Evolutionary conservation across 2,329 filamentous ascomycete genomes (phyloP).

Genomic region (Colletotrichum spinosum): DNA sequence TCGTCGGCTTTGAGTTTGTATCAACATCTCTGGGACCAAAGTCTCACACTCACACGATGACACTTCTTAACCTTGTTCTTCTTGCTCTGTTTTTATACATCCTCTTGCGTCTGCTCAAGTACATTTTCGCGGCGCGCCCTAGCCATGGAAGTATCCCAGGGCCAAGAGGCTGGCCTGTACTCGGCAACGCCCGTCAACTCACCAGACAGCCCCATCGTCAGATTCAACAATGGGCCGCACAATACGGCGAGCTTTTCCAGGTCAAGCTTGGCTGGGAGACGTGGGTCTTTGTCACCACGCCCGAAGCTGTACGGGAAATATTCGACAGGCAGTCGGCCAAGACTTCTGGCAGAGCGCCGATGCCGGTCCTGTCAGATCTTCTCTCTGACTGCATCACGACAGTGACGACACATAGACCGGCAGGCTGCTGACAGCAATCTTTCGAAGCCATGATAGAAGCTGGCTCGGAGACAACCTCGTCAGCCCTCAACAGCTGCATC

Average conservation of each 20-base stretch:
- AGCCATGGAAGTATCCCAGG: neutral
- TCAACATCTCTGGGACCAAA: too few relatives aligned
- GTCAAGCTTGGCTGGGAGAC: conserved; percentile 8
- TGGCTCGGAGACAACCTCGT: conserved; percentile 6
- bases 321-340: too few relatives aligned
- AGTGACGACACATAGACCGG: neutral
- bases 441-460: conserved; percentile 3
- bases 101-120: neutral
- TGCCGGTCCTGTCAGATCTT: too few relatives aligned
- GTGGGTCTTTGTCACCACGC: conserved; percentile 2
- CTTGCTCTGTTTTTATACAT: neutral
- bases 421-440: neutral
- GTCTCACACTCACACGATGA: too few relatives aligned
- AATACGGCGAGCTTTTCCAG: conserved; percentile 18
- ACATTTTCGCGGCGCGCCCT: neutral
- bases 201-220: conserved; percentile 2
- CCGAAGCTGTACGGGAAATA: too few relatives aligned
- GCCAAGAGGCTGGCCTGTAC: neutral
- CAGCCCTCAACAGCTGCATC: conserved; percentile 6
- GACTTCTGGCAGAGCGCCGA: too few relatives aligned
- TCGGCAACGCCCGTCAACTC: conserved; percentile 10
- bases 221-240: conserved; percentile 1
- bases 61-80: too few relatives aligned
- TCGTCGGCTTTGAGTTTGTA: too few relatives aligned
- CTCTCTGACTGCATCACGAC: neutral